Percentiles rank a stretch among this genome's conserved stretches.
Conservation (phyloP, 2,329 filamentous ascomycete genomes). For the Rhytidhysteron rufulum region DNA sequence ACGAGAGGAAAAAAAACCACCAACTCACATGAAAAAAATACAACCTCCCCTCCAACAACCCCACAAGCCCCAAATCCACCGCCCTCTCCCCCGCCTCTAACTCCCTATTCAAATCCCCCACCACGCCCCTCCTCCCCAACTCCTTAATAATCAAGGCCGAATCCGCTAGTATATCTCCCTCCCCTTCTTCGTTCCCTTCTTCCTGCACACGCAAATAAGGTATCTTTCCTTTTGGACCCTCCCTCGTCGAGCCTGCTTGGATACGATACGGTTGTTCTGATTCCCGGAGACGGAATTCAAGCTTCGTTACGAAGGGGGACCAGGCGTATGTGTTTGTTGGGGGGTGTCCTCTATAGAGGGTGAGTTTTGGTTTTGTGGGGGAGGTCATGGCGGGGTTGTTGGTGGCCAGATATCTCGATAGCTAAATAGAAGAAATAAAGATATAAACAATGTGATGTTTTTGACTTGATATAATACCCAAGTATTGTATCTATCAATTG, state of each 20-base stretch:
- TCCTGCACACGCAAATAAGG: no score
- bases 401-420: no score
- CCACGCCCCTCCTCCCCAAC: slow-evolving; percentile 39
- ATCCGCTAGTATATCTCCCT: slow-evolving; percentile 42
- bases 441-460: no score
- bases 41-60: slow-evolving; percentile 58
- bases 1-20: slow-evolving; percentile 1
- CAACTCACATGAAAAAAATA: slow-evolving; percentile 52
- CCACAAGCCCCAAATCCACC: slow-evolving; percentile 51
- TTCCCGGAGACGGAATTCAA: slow-evolving; percentile 60
- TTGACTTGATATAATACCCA: no score
- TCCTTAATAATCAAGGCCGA: slow-evolving; percentile 52
- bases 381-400: no score
- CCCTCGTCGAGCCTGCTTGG: slow-evolving; percentile 42
- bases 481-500: no score
- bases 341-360: slow-evolving; percentile 51
- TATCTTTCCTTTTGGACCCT: slow-evolving; percentile 56
- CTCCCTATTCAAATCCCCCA: slow-evolving; percentile 48
- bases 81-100: slow-evolving; percentile 40
- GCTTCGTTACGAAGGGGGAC: slow-evolving; percentile 61
- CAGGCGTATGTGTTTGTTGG: slow-evolving; percentile 45
- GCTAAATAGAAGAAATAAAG: no score
- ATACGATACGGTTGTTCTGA: slow-evolving; percentile 45
- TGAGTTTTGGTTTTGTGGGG: no score
- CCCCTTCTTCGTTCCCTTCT: slow-evolving; percentile 22